phyloP scores from a whole-genome alignment of 805 yeast genomes.

The Metschnikowia drakensbergensis region DNA sequence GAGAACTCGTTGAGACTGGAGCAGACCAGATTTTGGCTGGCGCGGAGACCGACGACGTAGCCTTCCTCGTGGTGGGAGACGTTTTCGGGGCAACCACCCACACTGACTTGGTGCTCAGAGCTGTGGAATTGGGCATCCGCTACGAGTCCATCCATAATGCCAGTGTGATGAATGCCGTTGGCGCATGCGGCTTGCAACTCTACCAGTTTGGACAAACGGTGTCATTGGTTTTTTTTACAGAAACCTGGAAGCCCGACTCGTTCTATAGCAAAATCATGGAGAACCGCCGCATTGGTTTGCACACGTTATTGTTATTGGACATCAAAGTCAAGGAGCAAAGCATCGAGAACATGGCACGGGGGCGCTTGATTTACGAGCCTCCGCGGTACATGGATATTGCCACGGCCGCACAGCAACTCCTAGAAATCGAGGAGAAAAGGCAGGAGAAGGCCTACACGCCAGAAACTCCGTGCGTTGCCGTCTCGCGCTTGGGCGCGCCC shows the following conservation, averaged over 20 bases:
- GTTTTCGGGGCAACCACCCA: slow-evolving; percentile 98
- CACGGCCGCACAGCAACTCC: slow-evolving; percentile 81
- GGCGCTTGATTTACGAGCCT: slow-evolving; percentile 88
- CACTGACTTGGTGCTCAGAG: slow-evolving; percentile 88
- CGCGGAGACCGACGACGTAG: slow-evolving; percentile 80
- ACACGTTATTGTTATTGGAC: slow-evolving; percentile 82
- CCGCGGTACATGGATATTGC: slow-evolving; percentile 94
- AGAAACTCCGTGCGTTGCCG: slow-evolving; percentile 89
- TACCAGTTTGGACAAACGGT: slow-evolving; percentile 96
- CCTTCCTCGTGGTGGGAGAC: slow-evolving; percentile 95
- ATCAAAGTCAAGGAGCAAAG: slow-evolving; percentile 97
- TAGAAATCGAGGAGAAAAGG: slow-evolving; percentile 82
- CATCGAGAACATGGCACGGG: slow-evolving; percentile 89
- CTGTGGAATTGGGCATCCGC: slow-evolving; percentile 74
- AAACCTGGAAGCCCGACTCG: slow-evolving; percentile 93
- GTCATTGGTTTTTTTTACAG: slow-evolving; percentile 94
- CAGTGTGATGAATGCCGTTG: slow-evolving; percentile 96
- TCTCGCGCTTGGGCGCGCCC: slow-evolving; percentile 88
- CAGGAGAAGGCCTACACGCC: slow-evolving; percentile 76
- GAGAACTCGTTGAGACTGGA: slow-evolving; percentile 90
- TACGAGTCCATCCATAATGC: slow-evolving; percentile 92
- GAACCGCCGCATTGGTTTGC: slow-evolving; percentile 86
- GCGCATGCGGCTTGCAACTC: slow-evolving; percentile 94
- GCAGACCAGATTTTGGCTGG: slow-evolving; percentile 76
- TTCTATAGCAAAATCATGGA: slow-evolving; percentile 88